Evolutionary conservation across 371 early-diverging fungal species (phyloP), one percentile per base, ranked within the genome.

Genomic region (Capillidium rhysosporum): DNA sequence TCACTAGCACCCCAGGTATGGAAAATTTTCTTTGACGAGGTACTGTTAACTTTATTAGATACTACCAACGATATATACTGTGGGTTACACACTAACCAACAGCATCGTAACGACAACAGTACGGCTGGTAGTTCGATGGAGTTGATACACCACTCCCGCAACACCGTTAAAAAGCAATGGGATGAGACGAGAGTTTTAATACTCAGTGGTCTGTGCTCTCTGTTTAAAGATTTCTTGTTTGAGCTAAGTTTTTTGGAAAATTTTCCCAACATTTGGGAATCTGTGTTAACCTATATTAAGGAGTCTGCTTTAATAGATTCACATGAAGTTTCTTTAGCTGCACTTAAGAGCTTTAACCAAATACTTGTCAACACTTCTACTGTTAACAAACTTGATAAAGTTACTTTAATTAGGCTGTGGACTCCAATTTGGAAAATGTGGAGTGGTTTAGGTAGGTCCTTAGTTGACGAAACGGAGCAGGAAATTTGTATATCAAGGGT

Each of bases 151-250:
- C 83, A 79, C 62, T 79, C 69, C 21, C 68, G 83, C 43, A 80
- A 83, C 52, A 80, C 84, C 3, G 73, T 73, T 0, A 71, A 78
- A 46, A 89, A 88, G 57, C 91, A 89, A 61, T 97, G 97, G 97
- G 93, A 97, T 56, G 97, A 93, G 64, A 89, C 95, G 0, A 84
- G 85, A 31, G 85, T 86, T 0, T 62, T 92, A 2, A 81, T 90
- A 4, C 62, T 90, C 25, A 76, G 66, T 26, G 86, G 92, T 0
- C 65, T 89, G 14, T 75, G 86, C 12, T 72, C 64, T 10, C 73
- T 84, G 25, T 78, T 86, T 43, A 68, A 75, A 26, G 79, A 77
- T 31, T 83, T 88, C 57, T 63, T 87, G 46, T 64, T 59, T 0
- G 68, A 77, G 21, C 62, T 81, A 30, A 67, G 75, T 40, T 59